Percentiles rank a stretch among this genome's conserved stretches.
These are phyloP conservation scores for Cryphonectria carpinicola DNA, from an alignment of 2,329 filamentous ascomycete species.

Conservation along the genomic window DNA sequence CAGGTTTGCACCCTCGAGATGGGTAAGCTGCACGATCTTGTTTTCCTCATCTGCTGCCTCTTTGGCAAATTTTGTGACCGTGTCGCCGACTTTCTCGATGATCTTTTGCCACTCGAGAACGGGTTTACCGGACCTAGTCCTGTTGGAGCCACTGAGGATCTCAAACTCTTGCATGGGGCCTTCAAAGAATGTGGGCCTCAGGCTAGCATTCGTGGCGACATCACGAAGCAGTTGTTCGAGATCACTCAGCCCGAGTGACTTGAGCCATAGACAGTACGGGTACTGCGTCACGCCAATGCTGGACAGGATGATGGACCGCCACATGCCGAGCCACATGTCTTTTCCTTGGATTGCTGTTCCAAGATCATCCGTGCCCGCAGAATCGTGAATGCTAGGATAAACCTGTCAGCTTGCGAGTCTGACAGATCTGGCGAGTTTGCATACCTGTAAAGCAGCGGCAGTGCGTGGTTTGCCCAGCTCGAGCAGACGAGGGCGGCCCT, in stretches of 20 bases:
- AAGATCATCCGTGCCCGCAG: conserved; percentile 48
- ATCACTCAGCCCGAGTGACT: conserved; percentile 64
- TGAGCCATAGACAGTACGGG: conserved; percentile 72
- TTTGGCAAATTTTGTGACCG: conserved; percentile 57
- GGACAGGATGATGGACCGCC: conserved; percentile 71
- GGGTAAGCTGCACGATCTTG: conserved; percentile 57
- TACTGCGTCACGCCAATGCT: conserved; percentile 64
- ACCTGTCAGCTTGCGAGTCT: conserved; percentile 4
- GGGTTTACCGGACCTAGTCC: conserved; percentile 31
- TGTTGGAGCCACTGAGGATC: conserved; percentile 33
- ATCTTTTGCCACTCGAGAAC: conserved; percentile 43
- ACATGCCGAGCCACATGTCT: conserved; percentile 64
- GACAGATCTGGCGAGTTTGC: conserved; percentile 26
- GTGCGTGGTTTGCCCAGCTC: conserved; percentile 59
- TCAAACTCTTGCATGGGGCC: conserved; percentile 44
- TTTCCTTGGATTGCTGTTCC: conserved; percentile 40
- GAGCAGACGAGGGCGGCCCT: conserved; percentile 59
- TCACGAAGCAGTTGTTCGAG: conserved; percentile 63
- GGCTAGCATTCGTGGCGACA: conserved; percentile 38
- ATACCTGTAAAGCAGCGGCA: conserved; percentile 67
- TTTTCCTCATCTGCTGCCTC: conserved; percentile 43
- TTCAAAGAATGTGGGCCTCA: conserved; percentile 45
- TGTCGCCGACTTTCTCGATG: conserved; percentile 56
- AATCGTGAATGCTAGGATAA: conserved; percentile 48
- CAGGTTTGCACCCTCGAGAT: conserved; percentile 57